Conservation (phyloP, 2,329 filamentous ascomycete genomes). For the Setomelanomma holmii region DNA sequence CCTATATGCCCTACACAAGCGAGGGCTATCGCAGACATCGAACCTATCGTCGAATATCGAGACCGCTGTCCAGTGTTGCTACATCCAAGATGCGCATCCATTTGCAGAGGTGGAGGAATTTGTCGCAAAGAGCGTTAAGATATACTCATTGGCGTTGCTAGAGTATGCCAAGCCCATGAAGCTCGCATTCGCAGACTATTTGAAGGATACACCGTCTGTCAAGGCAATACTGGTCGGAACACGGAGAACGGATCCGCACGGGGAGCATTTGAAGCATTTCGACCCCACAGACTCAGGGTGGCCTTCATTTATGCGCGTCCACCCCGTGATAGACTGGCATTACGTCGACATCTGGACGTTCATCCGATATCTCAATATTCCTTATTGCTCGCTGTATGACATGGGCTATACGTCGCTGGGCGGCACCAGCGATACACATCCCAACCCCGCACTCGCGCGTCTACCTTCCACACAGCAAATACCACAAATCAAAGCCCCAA, state of each 20-base stretch:
- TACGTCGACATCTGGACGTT: conserved; percentile 97
- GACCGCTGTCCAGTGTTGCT: conserved; percentile 75
- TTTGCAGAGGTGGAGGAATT: conserved; percentile 89
- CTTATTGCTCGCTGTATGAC: conserved; percentile 89
- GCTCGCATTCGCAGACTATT: conserved; percentile 78
- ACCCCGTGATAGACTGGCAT: conserved; percentile 97
- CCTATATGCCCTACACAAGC: conserved; percentile 66
- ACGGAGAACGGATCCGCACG: conserved; percentile 89
- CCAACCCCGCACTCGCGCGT: conserved; percentile 72
- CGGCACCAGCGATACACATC: conserved; percentile 84
- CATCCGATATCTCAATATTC: conserved; percentile 77
- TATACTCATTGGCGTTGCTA: conserved; percentile 78
- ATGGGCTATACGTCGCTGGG: conserved; percentile 91
- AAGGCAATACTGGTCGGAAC: conserved; percentile 88
- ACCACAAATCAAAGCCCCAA: conserved; percentile 17
- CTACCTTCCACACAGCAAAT: conserved; percentile 28
- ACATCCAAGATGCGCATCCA: conserved; percentile 84
- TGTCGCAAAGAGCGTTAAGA: conserved; percentile 68
- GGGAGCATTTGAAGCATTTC: conserved; percentile 78
- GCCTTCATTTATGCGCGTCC: conserved; percentile 90
- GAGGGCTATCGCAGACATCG: conserved; percentile 32
- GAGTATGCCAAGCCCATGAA: conserved; percentile 83
- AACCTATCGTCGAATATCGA: conserved; percentile 29
- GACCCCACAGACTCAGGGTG: conserved; percentile 87
- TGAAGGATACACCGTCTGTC: conserved; percentile 68